Percentiles rank a stretch among this genome's conserved stretches.
These are phyloP conservation scores for Plasmodium chabaudi DNA, from an alignment of 169 alveolate genomes.

Conservation along the genomic window DNA sequence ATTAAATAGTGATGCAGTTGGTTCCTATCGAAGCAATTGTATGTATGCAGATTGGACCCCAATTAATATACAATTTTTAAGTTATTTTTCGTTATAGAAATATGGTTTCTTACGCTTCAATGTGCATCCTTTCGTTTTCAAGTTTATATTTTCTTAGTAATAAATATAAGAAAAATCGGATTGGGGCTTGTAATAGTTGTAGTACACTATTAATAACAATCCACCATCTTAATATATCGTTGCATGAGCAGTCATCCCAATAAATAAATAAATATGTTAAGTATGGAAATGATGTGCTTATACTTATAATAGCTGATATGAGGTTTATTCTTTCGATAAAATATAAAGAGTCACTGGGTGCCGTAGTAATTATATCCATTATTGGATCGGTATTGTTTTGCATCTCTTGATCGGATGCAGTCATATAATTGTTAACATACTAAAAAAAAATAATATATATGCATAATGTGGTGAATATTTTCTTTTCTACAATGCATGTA, in stretches of 20 bases:
- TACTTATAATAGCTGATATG: conserved; percentile 71
- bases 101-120: conserved; percentile 62
- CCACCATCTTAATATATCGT: conserved; percentile 76
- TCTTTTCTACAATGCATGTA: no score
- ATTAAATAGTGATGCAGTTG: neutral
- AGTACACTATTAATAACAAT: conserved; percentile 71
- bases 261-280: conserved; percentile 60
- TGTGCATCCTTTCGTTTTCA: conserved; percentile 76
- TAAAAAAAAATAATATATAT: neutral
- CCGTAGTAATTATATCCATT: conserved; percentile 74
- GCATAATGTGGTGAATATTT: no score
- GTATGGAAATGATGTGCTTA: conserved; percentile 73
- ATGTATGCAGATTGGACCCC: no score
- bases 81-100: no score
- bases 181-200: conserved; percentile 74
- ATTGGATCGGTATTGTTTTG: conserved; percentile 75
- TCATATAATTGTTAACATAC: conserved; percentile 72
- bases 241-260: conserved; percentile 76
- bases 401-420: conserved; percentile 74
- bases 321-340: conserved; percentile 74
- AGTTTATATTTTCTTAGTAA: conserved; percentile 60
- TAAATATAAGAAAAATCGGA: conserved; percentile 63
- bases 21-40: no score
- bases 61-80: no score
- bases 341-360: conserved; percentile 75